phyloP scores from a whole-genome alignment of 345 rosid species.

The Clarkia xantiana region DNA sequence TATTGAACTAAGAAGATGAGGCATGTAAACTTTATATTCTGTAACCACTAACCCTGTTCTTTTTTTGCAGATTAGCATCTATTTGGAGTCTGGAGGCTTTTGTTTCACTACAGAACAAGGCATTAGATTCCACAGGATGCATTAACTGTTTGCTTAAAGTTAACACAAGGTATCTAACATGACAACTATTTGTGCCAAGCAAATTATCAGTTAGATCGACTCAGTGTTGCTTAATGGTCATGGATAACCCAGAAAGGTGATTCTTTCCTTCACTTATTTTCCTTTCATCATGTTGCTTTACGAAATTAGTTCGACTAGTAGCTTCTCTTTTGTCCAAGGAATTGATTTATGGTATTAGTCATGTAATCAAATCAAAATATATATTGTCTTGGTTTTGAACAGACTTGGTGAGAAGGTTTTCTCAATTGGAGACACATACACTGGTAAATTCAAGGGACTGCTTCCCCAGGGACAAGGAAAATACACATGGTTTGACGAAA shows the following conservation, averaged over 20 bases:
- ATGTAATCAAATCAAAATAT: too few species aligned
- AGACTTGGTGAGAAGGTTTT: constrained; percentile 36
- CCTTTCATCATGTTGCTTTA: neutral
- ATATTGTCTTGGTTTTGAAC: constrained; percentile 6
- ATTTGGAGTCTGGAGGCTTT: too few species aligned
- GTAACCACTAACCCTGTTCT: too few species aligned
- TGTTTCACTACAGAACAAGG: too few species aligned
- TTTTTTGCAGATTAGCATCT: too few species aligned
- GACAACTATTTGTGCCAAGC: neutral
- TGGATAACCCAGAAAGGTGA: constrained; percentile 3
- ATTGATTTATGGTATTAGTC: too few species aligned
- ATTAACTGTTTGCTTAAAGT: neutral
- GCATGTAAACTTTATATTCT: too few species aligned
- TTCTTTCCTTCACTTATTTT: neutral
- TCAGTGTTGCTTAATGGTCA: neutral
- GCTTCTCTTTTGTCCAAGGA: neutral
- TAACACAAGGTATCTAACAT: constrained; percentile 1
- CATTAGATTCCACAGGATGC: too few species aligned
- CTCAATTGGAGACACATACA: constrained; percentile 56
- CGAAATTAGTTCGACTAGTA: too few species aligned
- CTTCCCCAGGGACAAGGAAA: constrained; percentile 72
- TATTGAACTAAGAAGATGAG: too few species aligned
- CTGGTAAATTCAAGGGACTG: constrained; percentile 43
- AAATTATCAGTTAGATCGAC: constrained; percentile 1
- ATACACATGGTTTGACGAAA: constrained; percentile 61